Evolutionary conservation across 257 asterid genomes (phyloP).

Genomic region (Nicotiana benthamiana): DNA sequence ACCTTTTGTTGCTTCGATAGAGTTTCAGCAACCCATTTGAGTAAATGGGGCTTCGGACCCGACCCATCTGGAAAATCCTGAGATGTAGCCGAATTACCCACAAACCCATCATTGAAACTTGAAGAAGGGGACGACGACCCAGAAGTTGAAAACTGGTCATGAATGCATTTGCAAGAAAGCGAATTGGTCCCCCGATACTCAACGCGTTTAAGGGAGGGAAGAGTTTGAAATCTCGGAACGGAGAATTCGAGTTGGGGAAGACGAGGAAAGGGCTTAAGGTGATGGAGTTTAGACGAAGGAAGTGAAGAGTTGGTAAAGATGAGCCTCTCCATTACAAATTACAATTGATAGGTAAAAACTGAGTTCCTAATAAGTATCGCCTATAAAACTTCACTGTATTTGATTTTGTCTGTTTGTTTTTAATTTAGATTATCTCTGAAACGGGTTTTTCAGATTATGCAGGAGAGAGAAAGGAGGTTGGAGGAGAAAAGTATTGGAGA

Average conservation of each 20-base stretch:
- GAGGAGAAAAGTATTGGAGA: neutral
- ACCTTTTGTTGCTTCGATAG: constrained; percentile 42
- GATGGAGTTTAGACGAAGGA: constrained; percentile 32
- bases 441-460: neutral
- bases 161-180: constrained; percentile 24
- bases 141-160: constrained; percentile 16
- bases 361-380: neutral
- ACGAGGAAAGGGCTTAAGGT: constrained; percentile 22
- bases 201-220: neutral
- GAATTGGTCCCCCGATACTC: constrained; percentile 25
- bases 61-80: constrained; percentile 32
- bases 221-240: constrained; percentile 17
- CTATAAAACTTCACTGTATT: neutral
- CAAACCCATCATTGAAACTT: neutral
- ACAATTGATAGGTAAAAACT: neutral
- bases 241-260: constrained; percentile 33
- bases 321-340: constrained; percentile 53
- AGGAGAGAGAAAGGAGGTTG: neutral
- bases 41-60: constrained; percentile 24
- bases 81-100: constrained; percentile 13
- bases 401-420: neutral
- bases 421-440: neutral
- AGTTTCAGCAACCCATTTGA: constrained; percentile 21
- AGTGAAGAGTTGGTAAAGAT: constrained; percentile 47
- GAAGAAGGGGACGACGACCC: constrained; percentile 1